A percentile compares a stretch with the other conserved stretches of the same genome.
phyloP scores from a whole-genome alignment of 495 filamentous ascomycete genomes.

The Trichoderma virens region DNA sequence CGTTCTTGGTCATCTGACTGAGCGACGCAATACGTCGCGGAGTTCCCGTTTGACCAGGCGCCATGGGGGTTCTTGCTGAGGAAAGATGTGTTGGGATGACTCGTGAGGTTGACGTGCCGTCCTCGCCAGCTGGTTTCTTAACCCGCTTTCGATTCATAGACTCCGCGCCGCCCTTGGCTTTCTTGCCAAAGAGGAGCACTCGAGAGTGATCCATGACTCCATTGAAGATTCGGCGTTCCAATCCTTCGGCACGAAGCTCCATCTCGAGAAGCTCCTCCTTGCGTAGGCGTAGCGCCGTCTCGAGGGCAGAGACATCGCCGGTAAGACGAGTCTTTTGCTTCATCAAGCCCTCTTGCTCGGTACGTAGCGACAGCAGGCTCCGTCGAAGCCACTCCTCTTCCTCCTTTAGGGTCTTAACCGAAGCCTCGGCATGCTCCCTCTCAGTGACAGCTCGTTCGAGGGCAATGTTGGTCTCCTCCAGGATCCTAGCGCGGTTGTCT shows the following conservation, averaged over 20 bases:
- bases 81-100: conserved; percentile 39
- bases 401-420: conserved; percentile 49
- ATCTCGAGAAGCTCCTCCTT: conserved; percentile 86
- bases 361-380: conserved; percentile 38
- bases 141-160: conserved; percentile 71
- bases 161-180: conserved; percentile 31
- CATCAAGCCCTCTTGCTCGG: conserved; percentile 63
- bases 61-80: conserved; percentile 31
- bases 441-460: conserved; percentile 72
- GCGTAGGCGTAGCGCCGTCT: conserved; percentile 80
- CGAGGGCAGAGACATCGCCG: conserved; percentile 77
- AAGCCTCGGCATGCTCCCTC: conserved; percentile 68
- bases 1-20: conserved; percentile 77
- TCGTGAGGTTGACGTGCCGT: conserved; percentile 23
- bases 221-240: conserved; percentile 89
- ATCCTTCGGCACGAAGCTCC: conserved; percentile 74
- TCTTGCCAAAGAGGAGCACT: conserved; percentile 65
- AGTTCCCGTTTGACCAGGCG: conserved; percentile 41
- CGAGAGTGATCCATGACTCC: conserved; percentile 93
- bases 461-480: conserved; percentile 72
- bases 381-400: conserved; percentile 35
- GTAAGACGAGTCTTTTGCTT: conserved; percentile 67
- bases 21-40: conserved; percentile 78
- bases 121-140: conserved; percentile 13
- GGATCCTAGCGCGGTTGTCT: conserved; percentile 69